A percentile compares a stretch with the other conserved stretches of the same genome.
phyloP scores from a whole-genome alignment of 2,329 filamentous ascomycete genomes.

The Colletotrichum gigasporum region DNA sequence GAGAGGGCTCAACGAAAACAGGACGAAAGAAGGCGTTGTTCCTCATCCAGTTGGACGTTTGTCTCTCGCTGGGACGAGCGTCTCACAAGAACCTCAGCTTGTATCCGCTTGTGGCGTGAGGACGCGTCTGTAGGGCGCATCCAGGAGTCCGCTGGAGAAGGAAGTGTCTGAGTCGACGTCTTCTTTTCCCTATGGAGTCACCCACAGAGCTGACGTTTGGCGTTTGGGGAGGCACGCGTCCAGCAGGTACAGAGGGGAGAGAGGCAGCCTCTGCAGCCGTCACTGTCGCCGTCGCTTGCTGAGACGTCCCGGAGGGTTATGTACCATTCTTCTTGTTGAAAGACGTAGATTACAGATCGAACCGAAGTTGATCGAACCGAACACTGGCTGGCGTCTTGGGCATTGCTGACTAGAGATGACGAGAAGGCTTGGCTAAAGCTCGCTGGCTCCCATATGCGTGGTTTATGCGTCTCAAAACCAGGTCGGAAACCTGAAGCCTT shows the following conservation, averaged over 20 bases:
- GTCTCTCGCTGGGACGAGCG: neutral
- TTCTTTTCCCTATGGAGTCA: neutral
- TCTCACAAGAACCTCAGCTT: neutral
- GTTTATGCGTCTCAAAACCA: conserved; percentile 17
- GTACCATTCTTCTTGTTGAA: neutral
- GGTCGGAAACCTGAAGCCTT: neutral
- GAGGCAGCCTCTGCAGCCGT: neutral
- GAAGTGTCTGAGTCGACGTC: neutral
- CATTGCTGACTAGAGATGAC: neutral
- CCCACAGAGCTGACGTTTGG: neutral
- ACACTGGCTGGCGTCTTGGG: neutral
- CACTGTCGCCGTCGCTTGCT: neutral
- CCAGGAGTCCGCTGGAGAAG: neutral
- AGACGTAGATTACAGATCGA: neutral
- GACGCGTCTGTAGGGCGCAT: neutral
- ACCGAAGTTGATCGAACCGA: conserved; percentile 21
- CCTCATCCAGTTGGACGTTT: neutral
- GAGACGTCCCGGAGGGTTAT: neutral
- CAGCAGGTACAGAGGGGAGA: neutral
- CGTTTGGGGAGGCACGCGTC: neutral
- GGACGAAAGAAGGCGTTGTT: neutral
- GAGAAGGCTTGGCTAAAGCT: conserved; percentile 11
- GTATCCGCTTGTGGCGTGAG: neutral
- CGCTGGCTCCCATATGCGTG: neutral
- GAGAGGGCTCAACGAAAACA: neutral